phyloP scores from a whole-genome alignment of 2,329 filamentous ascomycete genomes.

The Calonectria pauciramosa region DNA sequence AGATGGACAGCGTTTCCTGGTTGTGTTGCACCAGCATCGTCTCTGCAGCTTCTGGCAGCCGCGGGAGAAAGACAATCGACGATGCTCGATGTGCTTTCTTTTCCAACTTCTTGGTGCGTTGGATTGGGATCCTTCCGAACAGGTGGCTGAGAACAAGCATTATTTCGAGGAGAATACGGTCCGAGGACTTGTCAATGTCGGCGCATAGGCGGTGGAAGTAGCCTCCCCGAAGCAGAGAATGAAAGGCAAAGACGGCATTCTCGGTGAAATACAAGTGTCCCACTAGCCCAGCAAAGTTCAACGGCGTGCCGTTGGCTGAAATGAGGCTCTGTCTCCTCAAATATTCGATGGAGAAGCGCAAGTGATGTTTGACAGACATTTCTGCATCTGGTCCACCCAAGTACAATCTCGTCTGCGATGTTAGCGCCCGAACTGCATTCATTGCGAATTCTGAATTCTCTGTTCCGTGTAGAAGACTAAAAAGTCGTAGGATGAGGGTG shows the following conservation, averaged over 20 bases:
- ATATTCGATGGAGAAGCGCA: slow-evolving; percentile 87
- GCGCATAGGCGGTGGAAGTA: slow-evolving; percentile 76
- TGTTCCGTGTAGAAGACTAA: slow-evolving; percentile 76
- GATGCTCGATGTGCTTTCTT: slow-evolving; percentile 68
- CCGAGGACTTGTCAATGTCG: slow-evolving; percentile 64
- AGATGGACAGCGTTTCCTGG: slow-evolving; percentile 73
- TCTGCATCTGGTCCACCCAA: slow-evolving; percentile 78
- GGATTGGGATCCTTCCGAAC: slow-evolving; percentile 72
- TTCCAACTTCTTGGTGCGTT: slow-evolving; percentile 59
- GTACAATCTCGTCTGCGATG: slow-evolving; percentile 79
- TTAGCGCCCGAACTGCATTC: slow-evolving; percentile 73
- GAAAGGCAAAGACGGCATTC: slow-evolving; percentile 82
- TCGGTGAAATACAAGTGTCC: slow-evolving; percentile 84
- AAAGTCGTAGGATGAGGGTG: slow-evolving; percentile 77
- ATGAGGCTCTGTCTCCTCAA: slow-evolving; percentile 78
- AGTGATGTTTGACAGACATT: slow-evolving; percentile 79
- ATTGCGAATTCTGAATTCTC: slow-evolving; percentile 73
- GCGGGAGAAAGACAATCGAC: slow-evolving; percentile 75
- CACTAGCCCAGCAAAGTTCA: slow-evolving; percentile 80
- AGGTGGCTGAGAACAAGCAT: slow-evolving; percentile 79
- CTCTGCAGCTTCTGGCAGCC: slow-evolving; percentile 70
- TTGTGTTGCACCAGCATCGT: slow-evolving; percentile 74
- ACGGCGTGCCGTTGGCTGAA: slow-evolving; percentile 69
- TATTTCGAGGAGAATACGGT: slow-evolving; percentile 68
- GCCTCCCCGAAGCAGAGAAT: slow-evolving; percentile 78